phyloP scores from a whole-genome alignment of 495 filamentous ascomycete species.

The Trichoderma orchidacearum region DNA sequence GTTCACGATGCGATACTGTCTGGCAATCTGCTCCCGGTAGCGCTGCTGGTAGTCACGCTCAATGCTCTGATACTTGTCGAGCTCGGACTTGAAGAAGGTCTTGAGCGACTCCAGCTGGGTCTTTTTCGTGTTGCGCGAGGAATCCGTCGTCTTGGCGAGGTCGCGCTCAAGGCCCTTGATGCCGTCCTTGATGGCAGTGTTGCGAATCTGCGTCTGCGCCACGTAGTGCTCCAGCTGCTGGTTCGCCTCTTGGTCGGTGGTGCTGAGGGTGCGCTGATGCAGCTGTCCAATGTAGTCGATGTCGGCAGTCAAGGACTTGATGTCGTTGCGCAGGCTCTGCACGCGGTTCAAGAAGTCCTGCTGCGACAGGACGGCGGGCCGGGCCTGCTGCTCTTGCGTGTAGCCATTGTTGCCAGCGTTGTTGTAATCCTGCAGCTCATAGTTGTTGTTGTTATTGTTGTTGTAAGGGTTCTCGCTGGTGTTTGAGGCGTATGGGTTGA shows the following conservation, averaged over 20 bases:
- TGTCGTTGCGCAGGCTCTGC: slow-evolving; percentile 40
- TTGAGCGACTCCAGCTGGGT: slow-evolving; percentile 51
- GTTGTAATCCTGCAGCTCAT: slow-evolving; percentile 8
- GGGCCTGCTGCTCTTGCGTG: slow-evolving; percentile 2
- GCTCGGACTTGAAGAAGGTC: slow-evolving; percentile 45
- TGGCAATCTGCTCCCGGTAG: slow-evolving; percentile 56
- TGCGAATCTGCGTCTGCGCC: slow-evolving; percentile 50
- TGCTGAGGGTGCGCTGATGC: slow-evolving; percentile 46
- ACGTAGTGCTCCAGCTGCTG: slow-evolving; percentile 44
- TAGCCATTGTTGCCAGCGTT: slow-evolving; percentile 11
- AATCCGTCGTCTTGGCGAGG: slow-evolving; percentile 40
- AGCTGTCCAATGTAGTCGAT: slow-evolving; percentile 43
- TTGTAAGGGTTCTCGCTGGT: slow-evolving; percentile 5
- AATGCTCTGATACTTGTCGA: slow-evolving; percentile 49
- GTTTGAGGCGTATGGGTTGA: slow-evolving; percentile 5
- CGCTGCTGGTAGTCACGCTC: slow-evolving; percentile 50
- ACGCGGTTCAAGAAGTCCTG: slow-evolving; percentile 48
- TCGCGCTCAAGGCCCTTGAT: slow-evolving; percentile 55
- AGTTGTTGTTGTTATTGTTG: slow-evolving; percentile 26
- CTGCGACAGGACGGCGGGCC: slow-evolving; percentile 26
- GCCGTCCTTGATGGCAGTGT: slow-evolving; percentile 50
- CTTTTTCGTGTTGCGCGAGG: slow-evolving; percentile 39
- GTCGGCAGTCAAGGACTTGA: slow-evolving; percentile 37
- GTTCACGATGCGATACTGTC: slow-evolving; percentile 66
- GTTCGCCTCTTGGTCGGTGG: slow-evolving; percentile 32